A percentile compares a stretch with the other conserved stretches of the same genome.
Evolutionary conservation across 106 monocot species (phyloP).

Genomic region (Chionographis japonica): DNA sequence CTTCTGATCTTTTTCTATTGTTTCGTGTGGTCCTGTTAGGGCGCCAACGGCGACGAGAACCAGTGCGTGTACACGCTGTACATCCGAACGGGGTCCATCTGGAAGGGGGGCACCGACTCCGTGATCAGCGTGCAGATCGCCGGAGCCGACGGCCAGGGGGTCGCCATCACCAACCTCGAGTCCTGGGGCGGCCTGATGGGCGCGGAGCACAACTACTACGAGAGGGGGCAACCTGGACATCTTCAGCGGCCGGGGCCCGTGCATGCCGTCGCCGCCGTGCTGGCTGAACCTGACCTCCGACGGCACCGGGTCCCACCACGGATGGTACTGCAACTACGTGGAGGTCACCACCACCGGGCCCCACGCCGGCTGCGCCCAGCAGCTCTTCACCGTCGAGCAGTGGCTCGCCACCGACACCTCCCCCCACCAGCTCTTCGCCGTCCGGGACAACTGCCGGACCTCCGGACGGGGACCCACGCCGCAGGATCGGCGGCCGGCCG

Average conservation of each 20-base stretch:
- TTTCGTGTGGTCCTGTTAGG: background rate
- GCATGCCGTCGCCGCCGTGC: conserved; percentile 51
- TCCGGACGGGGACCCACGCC: background rate
- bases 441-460: conserved; percentile 32
- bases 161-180: conserved; percentile 56
- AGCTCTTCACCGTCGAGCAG: conserved; percentile 66
- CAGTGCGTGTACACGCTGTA: conserved; percentile 86
- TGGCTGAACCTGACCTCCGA: conserved; percentile 70
- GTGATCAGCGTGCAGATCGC: conserved; percentile 44
- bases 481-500: background rate
- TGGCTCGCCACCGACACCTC: conserved; percentile 75
- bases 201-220: conserved; percentile 68
- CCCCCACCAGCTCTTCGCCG: conserved; percentile 52
- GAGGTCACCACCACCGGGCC: conserved; percentile 91
- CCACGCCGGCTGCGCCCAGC: conserved; percentile 56
- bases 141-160: conserved; percentile 40
- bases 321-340: conserved; percentile 97
- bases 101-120: conserved; percentile 77
- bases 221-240: conserved; percentile 82
- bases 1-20: background rate
- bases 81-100: conserved; percentile 61
- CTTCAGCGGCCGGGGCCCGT: conserved; percentile 78
- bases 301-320: conserved; percentile 67
- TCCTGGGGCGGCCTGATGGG: conserved; percentile 81
- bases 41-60: conserved; percentile 13